Conservation (phyloP, 331 rosid genomes). For the Telfairia occidentalis region DNA sequence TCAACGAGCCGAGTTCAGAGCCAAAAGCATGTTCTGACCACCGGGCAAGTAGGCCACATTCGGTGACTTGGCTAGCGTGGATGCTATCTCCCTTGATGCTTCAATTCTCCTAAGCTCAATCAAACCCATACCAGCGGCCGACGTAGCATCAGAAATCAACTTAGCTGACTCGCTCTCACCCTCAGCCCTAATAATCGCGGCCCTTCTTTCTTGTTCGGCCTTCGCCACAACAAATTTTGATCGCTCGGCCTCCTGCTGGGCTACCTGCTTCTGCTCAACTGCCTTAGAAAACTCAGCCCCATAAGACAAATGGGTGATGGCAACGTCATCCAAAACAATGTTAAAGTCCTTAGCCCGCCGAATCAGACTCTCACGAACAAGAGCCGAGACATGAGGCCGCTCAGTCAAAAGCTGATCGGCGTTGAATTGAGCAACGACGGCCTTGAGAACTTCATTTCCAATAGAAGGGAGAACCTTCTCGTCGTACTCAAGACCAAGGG, state of each 20-base stretch:
- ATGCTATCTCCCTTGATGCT: constrained; percentile 71
- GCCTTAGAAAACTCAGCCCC: constrained; percentile 70
- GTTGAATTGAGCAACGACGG: constrained; percentile 81
- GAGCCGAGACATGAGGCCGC: constrained; percentile 64
- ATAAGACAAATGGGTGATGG: constrained; percentile 74
- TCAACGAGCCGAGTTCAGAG: constrained; percentile 31
- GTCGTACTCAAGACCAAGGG: constrained; percentile 78
- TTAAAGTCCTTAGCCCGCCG: constrained; percentile 69
- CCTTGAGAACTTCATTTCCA: constrained; percentile 74
- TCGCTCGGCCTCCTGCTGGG: constrained; percentile 89
- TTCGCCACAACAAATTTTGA: constrained; percentile 80
- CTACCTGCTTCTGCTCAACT: constrained; percentile 91
- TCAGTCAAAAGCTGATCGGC: constrained; percentile 88
- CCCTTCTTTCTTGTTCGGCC: constrained; percentile 90
- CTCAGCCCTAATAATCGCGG: constrained; percentile 69
- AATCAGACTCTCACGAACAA: constrained; percentile 60
- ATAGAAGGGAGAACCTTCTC: constrained; percentile 86
- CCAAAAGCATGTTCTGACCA: constrained; percentile 30
- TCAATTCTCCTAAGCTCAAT: constrained; percentile 78
- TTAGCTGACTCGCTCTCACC: constrained; percentile 84
- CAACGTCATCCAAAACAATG: constrained; percentile 69
- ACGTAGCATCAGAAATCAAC: constrained; percentile 69
- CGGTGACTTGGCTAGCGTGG: constrained; percentile 68
- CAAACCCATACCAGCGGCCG: constrained; percentile 49
- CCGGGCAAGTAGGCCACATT: constrained; percentile 49